phyloP scores from a whole-genome alignment of 2,329 filamentous ascomycete genomes.

The Cytospora mali region DNA sequence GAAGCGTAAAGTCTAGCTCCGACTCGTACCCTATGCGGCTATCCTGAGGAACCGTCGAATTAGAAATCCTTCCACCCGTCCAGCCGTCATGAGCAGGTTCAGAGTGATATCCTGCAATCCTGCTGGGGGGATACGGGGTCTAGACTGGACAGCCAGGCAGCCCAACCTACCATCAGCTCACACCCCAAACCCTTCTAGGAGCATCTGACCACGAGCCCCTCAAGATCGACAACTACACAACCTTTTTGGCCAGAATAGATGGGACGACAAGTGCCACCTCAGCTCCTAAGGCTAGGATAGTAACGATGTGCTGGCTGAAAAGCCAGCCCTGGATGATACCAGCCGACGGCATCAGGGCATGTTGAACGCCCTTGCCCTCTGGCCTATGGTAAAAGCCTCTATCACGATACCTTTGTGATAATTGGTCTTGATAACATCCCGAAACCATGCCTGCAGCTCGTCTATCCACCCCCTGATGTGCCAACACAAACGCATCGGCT shows the following conservation, averaged over 20 bases:
- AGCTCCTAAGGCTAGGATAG: background rate
- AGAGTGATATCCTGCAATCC: background rate
- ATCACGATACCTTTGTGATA: background rate
- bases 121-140: background rate
- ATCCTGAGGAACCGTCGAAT: background rate
- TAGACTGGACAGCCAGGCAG: background rate
- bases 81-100: background rate
- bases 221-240: background rate
- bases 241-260: constrained; percentile 5
- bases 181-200: background rate
- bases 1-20: background rate
- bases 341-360: background rate
- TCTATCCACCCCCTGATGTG: background rate
- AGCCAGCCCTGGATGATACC: background rate
- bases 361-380: background rate
- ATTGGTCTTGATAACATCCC: background rate
- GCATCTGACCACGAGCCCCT: background rate
- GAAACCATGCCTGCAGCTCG: background rate
- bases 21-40: background rate
- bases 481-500: no score
- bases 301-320: constrained; percentile 1
- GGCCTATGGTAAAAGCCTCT: background rate
- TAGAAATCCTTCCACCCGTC: background rate
- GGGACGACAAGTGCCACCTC: constrained; percentile 1
- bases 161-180: background rate